Base-by-base conservation (phyloP, 176 grass and related monocot species). In the Ananas comosus region DNA sequence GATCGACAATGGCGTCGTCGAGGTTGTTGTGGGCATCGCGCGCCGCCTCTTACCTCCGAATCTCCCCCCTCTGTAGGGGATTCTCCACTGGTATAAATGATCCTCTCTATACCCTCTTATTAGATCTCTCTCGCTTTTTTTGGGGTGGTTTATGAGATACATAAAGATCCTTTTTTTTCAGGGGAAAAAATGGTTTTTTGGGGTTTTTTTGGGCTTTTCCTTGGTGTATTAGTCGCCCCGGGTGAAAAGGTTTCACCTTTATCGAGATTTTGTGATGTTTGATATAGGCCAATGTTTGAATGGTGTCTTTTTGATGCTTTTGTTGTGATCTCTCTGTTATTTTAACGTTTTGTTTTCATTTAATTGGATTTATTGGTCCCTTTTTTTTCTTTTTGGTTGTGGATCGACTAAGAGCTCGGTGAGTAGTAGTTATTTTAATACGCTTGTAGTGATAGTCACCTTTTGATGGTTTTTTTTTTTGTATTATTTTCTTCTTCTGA, bases 1-100 rank as follows among this genome's bases (percentile, higher is more conserved):
- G 78, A 68, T 70, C 25, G 65, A 56, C 74, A 65, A 85, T 91
- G 79, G 79, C 82, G 56, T 3, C 91, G 42, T 88, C 82, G 64
- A 81, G 85, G 63, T n/a, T 88, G 74, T 29, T 99, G 17, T 99
- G 90, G 95, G 90, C 95, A n/a, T 99, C 95, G 74, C 79, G 85
- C 53, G 85, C 87, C 64, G 90, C 95, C 57, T 83, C 90, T 25
- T 99, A 88, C 82, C 87, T 99, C 52, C 82, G 83, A 82, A 93
- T 99, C 82, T 99, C 90, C 66, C 73, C 77, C 75, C 86, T 94
- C 72, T 76, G 82, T 16, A 87, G 95, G 72, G 82, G 78, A 48
- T 99, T 99, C 82, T 90, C 95, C 68, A 91, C 87, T 3, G 95
- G 95, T 99, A 77, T 10, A 1, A 24, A 21, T 24, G 23, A 13